Percentiles rank a stretch among this genome's conserved stretches.
These are phyloP conservation scores for Ustilago sp. DNA, from an alignment of 1,284 basidiomycete species.

Conservation along the genomic window DNA sequence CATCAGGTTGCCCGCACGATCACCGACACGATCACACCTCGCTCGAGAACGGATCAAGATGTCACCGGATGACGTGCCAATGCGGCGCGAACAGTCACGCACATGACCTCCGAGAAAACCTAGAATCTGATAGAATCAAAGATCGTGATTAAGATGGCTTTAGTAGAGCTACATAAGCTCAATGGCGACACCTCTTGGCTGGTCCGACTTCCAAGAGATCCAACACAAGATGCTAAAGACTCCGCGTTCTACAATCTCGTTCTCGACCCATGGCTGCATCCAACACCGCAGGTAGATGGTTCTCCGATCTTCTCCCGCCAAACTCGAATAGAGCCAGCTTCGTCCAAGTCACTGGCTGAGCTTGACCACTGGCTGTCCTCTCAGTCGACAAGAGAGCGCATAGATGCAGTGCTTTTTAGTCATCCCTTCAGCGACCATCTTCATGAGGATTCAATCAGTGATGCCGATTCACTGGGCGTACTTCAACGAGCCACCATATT, in stretches of 20 bases:
- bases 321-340: conserved; percentile 32
- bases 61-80: neutral
- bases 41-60: neutral
- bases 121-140: neutral
- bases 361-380: conserved; percentile 34
- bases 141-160: conserved; percentile 9
- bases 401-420: conserved; percentile 46
- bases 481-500: conserved; percentile 22
- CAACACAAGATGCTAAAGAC: neutral
- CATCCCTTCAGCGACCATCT: conserved; percentile 46
- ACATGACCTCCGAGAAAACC: neutral
- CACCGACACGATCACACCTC: neutral
- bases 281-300: conserved; percentile 43
- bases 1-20: neutral
- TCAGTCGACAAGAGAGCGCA: neutral
- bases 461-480: conserved; percentile 18
- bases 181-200: conserved; percentile 53
- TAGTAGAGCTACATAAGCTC: conserved; percentile 44
- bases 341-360: conserved; percentile 31
- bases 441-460: conserved; percentile 34
- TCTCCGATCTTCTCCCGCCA: conserved; percentile 37
- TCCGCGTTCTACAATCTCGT: conserved; percentile 31
- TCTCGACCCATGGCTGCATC: conserved; percentile 44
- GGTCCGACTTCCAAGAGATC: conserved; percentile 19
- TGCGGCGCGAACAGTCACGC: neutral